Conservation (phyloP, 2,329 filamentous ascomycete species). For the Colletotrichum higginsianum region DNA sequence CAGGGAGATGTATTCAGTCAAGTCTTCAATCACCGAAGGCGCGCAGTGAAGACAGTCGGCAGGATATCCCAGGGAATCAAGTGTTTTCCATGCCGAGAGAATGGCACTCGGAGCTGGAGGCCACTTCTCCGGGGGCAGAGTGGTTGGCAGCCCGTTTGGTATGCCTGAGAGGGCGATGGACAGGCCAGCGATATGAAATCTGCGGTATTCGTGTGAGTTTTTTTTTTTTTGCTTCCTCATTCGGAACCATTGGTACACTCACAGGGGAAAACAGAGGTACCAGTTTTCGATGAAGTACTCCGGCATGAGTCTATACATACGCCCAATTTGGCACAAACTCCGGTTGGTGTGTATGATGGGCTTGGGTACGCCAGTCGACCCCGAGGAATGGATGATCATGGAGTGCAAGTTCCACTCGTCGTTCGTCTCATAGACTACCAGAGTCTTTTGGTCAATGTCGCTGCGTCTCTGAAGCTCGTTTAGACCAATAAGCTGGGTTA, state of each 20-base stretch:
- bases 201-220: not conserved
- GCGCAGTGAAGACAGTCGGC: constrained; percentile 34
- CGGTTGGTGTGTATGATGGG: constrained; percentile 33
- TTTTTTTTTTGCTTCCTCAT: not conserved
- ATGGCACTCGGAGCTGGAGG: constrained; percentile 36
- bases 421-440: not conserved
- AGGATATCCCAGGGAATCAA: constrained; percentile 8
- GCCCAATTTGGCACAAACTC: constrained; percentile 27
- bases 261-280: constrained; percentile 37
- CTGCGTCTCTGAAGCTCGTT: not conserved
- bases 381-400: constrained; percentile 38
- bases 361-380: constrained; percentile 32
- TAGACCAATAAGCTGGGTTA: not conserved
- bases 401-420: constrained; percentile 35
- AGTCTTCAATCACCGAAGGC: constrained; percentile 31
- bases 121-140: constrained; percentile 25
- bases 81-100: constrained; percentile 20
- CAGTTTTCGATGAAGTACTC: constrained; percentile 35
- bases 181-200: constrained; percentile 27
- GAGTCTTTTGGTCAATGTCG: too few relatives aligned
- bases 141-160: constrained; percentile 25
- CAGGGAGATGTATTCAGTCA: constrained; percentile 31
- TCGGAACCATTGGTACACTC: not conserved
- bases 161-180: constrained; percentile 20
- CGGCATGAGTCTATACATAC: constrained; percentile 30